Conservation (phyloP, 2,329 filamentous ascomycete species). For the Purpureocillium takamizusanense region DNA sequence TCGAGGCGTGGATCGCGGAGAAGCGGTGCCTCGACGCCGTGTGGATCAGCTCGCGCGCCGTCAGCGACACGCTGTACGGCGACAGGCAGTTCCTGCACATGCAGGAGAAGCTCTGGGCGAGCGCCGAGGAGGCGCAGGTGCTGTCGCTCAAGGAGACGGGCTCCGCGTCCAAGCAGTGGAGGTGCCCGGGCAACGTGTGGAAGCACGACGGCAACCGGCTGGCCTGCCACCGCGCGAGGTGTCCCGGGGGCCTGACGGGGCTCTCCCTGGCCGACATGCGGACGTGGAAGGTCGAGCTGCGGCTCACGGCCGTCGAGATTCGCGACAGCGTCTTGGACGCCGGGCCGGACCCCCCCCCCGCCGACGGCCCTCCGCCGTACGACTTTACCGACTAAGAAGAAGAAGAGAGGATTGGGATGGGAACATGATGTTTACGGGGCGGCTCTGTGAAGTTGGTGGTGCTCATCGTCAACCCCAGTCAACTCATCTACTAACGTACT, state of each 20-base stretch:
- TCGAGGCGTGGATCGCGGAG: slow-evolving; percentile 15
- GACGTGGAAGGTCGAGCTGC: not conserved
- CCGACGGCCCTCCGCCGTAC: not conserved
- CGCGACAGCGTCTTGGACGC: not conserved
- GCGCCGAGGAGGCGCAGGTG: not conserved
- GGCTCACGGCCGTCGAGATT: not conserved
- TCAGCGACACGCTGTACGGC: slow-evolving; percentile 1
- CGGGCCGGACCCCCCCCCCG: not conserved
- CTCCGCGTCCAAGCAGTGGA: not conserved
- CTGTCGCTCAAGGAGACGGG: not conserved
- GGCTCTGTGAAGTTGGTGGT: too few species aligned
- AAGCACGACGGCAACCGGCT: not conserved
- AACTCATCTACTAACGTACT: too few species aligned
- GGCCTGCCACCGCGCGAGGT: not conserved
- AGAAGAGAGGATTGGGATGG: too few species aligned
- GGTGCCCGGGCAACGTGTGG: not conserved
- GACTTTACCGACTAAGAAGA: not conserved
- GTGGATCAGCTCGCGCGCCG: slow-evolving; percentile 2
- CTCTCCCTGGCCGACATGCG: not conserved
- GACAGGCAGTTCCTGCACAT: not conserved
- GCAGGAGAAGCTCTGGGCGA: not conserved
- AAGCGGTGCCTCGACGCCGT: slow-evolving; percentile 8
- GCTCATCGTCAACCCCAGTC: too few species aligned
- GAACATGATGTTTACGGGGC: too few species aligned
- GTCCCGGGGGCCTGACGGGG: not conserved